These are phyloP conservation scores for Plantago coronopus DNA, from an alignment of 305 asterid genomes.

Conservation along the genomic window DNA sequence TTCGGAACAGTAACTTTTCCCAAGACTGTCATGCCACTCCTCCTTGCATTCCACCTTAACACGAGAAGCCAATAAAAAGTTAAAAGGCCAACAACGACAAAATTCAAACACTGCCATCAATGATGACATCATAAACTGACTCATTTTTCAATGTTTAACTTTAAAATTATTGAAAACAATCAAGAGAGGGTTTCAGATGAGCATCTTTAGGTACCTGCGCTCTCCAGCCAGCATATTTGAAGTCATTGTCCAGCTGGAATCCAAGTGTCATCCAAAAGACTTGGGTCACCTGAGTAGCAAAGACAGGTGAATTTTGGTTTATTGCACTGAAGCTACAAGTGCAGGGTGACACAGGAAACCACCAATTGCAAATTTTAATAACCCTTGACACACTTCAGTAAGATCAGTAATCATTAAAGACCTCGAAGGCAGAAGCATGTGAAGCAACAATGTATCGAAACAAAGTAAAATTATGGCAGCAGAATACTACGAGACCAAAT, in stretches of 20 bases:
- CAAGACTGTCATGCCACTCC: constrained; percentile 88
- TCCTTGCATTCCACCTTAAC: constrained; percentile 77
- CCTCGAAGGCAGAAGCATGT: neutral
- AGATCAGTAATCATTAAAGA: neutral
- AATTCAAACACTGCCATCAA: neutral
- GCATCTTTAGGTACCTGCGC: constrained; percentile 52
- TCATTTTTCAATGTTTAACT: neutral
- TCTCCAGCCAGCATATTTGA: constrained; percentile 92
- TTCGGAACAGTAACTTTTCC: constrained; percentile 98
- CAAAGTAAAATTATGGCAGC: neutral
- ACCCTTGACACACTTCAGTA: neutral
- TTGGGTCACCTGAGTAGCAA: constrained; percentile 31
- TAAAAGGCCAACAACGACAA: neutral
- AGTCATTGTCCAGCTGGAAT: constrained; percentile 59
- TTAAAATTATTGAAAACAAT: constrained; percentile 8
- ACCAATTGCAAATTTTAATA: neutral
- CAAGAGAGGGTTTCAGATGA: constrained; percentile 9
- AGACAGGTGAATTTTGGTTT: constrained; percentile 11
- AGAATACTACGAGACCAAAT: neutral
- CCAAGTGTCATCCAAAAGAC: constrained; percentile 63
- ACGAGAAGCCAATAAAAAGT: neutral
- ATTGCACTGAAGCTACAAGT: constrained; percentile 1
- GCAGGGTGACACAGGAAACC: neutral
- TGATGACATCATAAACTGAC: constrained; percentile 11
- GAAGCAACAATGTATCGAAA: neutral